Base-by-base conservation (phyloP, 148 eudicot species). In the Drosera capensis region DNA sequence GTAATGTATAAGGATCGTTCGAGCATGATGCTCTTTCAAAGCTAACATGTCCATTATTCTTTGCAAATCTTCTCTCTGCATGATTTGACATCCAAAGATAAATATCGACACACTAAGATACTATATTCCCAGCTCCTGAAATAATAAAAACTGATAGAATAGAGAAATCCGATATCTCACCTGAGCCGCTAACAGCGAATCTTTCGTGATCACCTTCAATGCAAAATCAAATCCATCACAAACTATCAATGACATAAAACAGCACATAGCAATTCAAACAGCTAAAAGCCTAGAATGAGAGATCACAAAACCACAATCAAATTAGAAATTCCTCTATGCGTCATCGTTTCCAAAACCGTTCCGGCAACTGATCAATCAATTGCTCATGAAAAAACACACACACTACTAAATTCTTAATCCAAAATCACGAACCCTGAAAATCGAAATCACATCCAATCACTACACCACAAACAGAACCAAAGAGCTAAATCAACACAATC, bases 1-100 rank as follows among this genome's bases (percentile, higher is more conserved):
- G 52, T 66, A 75, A 61, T 82, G 86, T 51, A 82, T 78, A 25
- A 82, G 86, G 23, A 82, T 62, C 29, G 82, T 78, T 43, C 94
- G 63, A 1, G 94, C 94, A 55, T 75, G 78, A 49, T 82, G 82
- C 56, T 82, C 94, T 45, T 56, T 75, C 56, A 78, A 23, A 2
- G 80, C 78, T n/a, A 82, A 58, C 64, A 78, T 43, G 25, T 82
- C 86, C 82, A 78, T 75, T 51, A 72, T 71, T 50, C 65, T 78
- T 41, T 60, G 70, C 69, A 82, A 60, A 48, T 82, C 94, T 46
- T 70, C 86, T 44, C 47, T 75, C 86, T 82, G 68, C 54, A 52
- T 51, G 7, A 44, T 34, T 46, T 31, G 49, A 5, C 15, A 18
- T 16, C 29, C 40, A 41, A n/a, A n/a, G n/a, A n/a, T n/a, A n/a